phyloP scores from a whole-genome alignment of 106 monocot species.

The Agapanthus africanus region DNA sequence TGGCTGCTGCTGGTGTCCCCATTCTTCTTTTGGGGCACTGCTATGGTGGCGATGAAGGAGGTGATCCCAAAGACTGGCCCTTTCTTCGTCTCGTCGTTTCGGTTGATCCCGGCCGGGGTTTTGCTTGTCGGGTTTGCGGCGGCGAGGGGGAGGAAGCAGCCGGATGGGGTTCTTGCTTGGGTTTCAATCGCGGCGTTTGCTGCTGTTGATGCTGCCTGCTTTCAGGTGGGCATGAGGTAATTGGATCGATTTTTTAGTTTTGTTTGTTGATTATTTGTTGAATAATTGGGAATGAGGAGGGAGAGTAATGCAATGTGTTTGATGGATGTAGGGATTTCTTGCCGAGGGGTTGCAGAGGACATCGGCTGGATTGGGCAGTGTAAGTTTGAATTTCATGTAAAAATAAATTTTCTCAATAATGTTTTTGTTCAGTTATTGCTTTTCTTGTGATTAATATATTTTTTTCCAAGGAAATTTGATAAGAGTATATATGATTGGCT shows the following conservation, averaged over 20 bases:
- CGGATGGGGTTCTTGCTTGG: slow-evolving; percentile 65
- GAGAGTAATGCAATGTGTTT: no score
- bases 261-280: no score
- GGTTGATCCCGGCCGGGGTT: slow-evolving; percentile 76
- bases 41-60: slow-evolving; percentile 99
- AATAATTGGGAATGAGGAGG: no score
- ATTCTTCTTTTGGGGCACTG: slow-evolving; percentile 98
- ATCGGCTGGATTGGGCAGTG: slow-evolving; percentile 94
- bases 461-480: no score
- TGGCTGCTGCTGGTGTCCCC: slow-evolving; percentile 80
- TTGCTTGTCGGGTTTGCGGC: slow-evolving; percentile 69
- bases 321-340: slow-evolving; percentile 70
- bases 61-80: slow-evolving; percentile 90
- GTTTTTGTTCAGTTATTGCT: no score
- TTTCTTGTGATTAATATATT: no score
- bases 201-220: slow-evolving; percentile 77
- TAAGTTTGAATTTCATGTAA: slow-evolving; percentile 41
- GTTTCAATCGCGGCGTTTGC: slow-evolving; percentile 66
- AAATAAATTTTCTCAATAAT: no score
- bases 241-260: no score
- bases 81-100: slow-evolving; percentile 75
- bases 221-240: slow-evolving; percentile 62
- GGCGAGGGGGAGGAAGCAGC: slow-evolving; percentile 53
- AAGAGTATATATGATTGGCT: no score
- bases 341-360: slow-evolving; percentile 93